phyloP scores from a whole-genome alignment of 2,329 filamentous ascomycete genomes.

The Aspergillus sp. region DNA sequence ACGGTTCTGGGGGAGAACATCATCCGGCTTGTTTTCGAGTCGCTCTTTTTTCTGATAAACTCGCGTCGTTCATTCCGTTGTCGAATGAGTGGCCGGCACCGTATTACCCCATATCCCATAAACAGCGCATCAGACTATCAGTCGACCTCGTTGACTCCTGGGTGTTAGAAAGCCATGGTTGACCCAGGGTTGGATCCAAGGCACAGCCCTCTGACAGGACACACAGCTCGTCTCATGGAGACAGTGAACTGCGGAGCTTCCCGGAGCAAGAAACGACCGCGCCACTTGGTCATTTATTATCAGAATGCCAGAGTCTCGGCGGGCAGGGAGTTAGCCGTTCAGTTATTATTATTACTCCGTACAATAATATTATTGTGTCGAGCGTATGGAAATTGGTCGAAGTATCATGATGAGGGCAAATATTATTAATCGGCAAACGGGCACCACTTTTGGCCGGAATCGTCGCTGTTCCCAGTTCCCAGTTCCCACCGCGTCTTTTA shows the following conservation, averaged over 20 bases:
- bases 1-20: conserved; percentile 7
- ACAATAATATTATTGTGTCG: background rate
- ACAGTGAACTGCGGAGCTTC: conserved; percentile 10
- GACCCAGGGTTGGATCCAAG: conserved; percentile 25
- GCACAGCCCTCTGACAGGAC: conserved; percentile 12
- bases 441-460: conserved; percentile 1
- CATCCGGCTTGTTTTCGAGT: conserved; percentile 15
- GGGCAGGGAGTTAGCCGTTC: background rate
- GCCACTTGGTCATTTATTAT: conserved; percentile 9
- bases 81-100: background rate
- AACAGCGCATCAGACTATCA: conserved; percentile 4
- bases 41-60: background rate
- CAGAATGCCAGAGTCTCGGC: background rate
- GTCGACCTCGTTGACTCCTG: background rate
- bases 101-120: conserved; percentile 2
- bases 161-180: conserved; percentile 17
- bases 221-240: conserved; percentile 1
- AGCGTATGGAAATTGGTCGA: conserved; percentile 2
- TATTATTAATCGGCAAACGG: conserved; percentile 1
- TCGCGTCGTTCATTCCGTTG: background rate
- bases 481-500: background rate
- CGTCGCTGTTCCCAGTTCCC: background rate
- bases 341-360: background rate
- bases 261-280: conserved; percentile 8
- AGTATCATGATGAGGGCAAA: background rate